phyloP scores from a whole-genome alignment of 345 rosid genomes.

The Citrus reticulata region DNA sequence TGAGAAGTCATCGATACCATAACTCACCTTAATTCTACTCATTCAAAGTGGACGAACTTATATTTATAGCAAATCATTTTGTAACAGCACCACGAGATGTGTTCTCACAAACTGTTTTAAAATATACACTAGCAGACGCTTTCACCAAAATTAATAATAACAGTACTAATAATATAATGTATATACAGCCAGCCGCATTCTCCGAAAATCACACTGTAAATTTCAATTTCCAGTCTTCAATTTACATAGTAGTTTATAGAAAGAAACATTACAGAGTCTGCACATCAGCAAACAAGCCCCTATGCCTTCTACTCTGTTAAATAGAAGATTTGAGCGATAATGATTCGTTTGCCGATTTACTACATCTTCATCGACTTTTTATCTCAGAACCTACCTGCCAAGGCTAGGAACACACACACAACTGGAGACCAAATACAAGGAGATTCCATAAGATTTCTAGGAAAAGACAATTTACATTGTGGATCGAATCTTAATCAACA shows the following conservation, averaged over 20 bases:
- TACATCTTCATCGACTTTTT: too few species aligned
- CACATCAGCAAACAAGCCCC: background rate
- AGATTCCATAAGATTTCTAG: background rate
- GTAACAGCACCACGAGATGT: too few species aligned
- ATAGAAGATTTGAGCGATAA: background rate
- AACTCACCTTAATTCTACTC: background rate
- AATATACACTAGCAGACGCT: background rate
- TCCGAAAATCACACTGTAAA: background rate
- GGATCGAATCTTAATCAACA: background rate
- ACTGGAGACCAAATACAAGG: background rate
- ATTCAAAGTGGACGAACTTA: background rate
- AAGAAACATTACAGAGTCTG: background rate
- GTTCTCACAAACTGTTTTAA: background rate
- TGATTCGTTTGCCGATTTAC: too few species aligned
- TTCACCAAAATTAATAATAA: too few species aligned
- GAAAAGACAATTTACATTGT: background rate
- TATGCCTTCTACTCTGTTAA: background rate
- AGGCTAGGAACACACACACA: too few species aligned
- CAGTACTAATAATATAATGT: too few species aligned
- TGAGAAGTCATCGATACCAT: background rate
- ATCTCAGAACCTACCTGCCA: too few species aligned
- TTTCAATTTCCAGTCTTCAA: too few species aligned
- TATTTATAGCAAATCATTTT: background rate
- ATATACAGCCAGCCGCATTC: background rate
- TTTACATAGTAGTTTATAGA: too few species aligned